Conservation (phyloP, 768 basidiomycete genomes). For the Lentinula lateritia region DNA sequence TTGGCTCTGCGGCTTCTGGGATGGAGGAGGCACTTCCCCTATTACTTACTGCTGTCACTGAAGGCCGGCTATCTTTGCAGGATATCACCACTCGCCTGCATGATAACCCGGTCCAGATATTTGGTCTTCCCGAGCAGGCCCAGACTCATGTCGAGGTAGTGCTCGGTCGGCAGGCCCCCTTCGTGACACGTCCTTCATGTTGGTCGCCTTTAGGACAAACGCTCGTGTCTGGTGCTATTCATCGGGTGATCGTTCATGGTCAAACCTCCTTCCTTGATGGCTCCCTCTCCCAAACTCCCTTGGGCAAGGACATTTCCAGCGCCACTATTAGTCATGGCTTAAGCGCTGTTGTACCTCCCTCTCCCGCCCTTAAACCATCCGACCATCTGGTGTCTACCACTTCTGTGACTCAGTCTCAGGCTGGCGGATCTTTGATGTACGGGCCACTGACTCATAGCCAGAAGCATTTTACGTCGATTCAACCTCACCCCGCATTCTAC, state of each 20-base stretch:
- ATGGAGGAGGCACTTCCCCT: constrained; percentile 85
- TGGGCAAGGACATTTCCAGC: constrained; percentile 71
- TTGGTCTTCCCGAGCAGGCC: constrained; percentile 80
- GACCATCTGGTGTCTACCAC: constrained; percentile 10
- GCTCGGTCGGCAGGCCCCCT: constrained; percentile 65
- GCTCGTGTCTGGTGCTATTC: constrained; percentile 67
- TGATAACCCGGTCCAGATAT: constrained; percentile 91
- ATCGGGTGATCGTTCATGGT: constrained; percentile 87
- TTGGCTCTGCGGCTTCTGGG: constrained; percentile 68
- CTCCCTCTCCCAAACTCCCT: constrained; percentile 47
- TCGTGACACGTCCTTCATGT: constrained; percentile 38
- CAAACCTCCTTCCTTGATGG: constrained; percentile 91
- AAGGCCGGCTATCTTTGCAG: constrained; percentile 74
- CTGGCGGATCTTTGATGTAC: constrained; percentile 16
- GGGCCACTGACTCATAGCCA: constrained; percentile 26
- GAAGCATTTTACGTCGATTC: constrained; percentile 30
- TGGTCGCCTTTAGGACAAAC: constrained; percentile 84
- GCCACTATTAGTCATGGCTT: constrained; percentile 42
- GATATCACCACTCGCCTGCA: constrained; percentile 80
- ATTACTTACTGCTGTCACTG: constrained; percentile 77
- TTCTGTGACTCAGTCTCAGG: constrained; percentile 12
- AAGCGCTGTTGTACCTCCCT: constrained; percentile 6
- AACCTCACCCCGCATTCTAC: constrained; percentile 84
- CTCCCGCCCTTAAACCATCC: constrained; percentile 13
- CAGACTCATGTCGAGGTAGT: constrained; percentile 92